These are phyloP conservation scores for Beauveria rudraprayagi DNA, from an alignment of 2,329 filamentous ascomycete species.

Conservation along the genomic window DNA sequence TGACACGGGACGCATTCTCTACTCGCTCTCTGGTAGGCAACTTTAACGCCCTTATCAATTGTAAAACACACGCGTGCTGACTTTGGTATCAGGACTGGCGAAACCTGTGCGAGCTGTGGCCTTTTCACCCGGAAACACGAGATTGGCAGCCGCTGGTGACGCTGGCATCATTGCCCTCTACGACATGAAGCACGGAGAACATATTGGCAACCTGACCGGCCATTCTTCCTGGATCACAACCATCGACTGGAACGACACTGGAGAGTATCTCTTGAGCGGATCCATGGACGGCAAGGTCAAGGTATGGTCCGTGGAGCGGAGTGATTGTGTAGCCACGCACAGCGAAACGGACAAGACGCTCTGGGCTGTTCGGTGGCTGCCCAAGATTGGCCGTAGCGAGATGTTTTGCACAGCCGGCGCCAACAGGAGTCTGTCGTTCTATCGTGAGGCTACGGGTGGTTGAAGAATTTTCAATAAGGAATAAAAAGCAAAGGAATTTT, in stretches of 20 bases:
- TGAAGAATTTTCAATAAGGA: background rate
- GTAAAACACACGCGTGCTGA: background rate
- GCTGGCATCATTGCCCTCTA: slow-evolving; percentile 84
- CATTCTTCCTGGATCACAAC: slow-evolving; percentile 84
- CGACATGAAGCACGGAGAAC: slow-evolving; percentile 85
- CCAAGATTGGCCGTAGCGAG: slow-evolving; percentile 59
- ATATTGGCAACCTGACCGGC: slow-evolving; percentile 74
- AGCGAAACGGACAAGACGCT: slow-evolving; percentile 80
- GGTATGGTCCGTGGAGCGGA: slow-evolving; percentile 85
- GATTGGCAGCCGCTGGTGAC: slow-evolving; percentile 85
- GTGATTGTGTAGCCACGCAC: slow-evolving; percentile 83
- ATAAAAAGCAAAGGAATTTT: background rate
- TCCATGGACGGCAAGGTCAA: slow-evolving; percentile 91
- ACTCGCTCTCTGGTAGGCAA: slow-evolving; percentile 67
- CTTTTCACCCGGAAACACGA: slow-evolving; percentile 78
- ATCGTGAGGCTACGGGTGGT: slow-evolving; percentile 71
- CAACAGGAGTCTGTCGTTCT: slow-evolving; percentile 69
- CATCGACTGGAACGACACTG: slow-evolving; percentile 87
- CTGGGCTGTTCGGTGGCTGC: slow-evolving; percentile 80
- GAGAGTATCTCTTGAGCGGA: slow-evolving; percentile 82
- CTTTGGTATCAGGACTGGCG: slow-evolving; percentile 56
- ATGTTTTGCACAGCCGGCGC: slow-evolving; percentile 74
- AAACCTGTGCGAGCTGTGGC: slow-evolving; percentile 78
- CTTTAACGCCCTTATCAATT: background rate
- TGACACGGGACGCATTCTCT: slow-evolving; percentile 72